phyloP scores from a whole-genome alignment of 495 filamentous ascomycete species.

The Cercophora sp. region DNA sequence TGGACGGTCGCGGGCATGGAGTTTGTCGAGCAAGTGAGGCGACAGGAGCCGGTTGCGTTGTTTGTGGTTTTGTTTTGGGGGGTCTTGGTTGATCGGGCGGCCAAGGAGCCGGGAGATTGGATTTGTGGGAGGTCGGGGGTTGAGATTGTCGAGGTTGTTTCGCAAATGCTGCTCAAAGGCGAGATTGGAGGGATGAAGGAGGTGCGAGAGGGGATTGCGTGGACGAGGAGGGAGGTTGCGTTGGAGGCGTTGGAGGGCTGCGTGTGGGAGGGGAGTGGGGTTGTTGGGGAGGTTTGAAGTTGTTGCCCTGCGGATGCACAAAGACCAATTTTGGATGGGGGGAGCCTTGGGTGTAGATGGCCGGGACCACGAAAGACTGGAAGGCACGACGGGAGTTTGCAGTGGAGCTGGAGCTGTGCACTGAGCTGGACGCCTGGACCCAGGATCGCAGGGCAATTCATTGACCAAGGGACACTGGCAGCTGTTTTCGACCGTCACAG shows the following conservation, averaged over 20 bases:
- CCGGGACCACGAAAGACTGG: too few species aligned
- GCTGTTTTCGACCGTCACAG: too few species aligned
- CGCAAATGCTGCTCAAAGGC: background rate
- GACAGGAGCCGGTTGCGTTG: conserved; percentile 2
- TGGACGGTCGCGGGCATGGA: background rate
- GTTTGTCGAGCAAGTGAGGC: background rate
- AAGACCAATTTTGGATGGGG: too few species aligned
- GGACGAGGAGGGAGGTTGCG: conserved; percentile 2
- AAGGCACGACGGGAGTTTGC: too few species aligned
- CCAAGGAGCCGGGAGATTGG: background rate
- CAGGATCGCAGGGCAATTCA: too few species aligned
- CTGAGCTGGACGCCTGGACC: too few species aligned
- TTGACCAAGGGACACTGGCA: too few species aligned
- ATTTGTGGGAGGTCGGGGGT: background rate
- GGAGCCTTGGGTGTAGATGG: too few species aligned
- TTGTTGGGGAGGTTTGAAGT: background rate
- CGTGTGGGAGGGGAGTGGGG: too few species aligned
- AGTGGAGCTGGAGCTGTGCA: too few species aligned
- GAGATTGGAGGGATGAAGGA: background rate
- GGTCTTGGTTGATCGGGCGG: background rate
- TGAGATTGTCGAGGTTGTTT: background rate
- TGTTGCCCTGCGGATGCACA: background rate
- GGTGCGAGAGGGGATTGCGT: conserved; percentile 4
- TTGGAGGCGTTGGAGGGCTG: background rate
- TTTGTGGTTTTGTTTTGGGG: conserved; percentile 8